Evolutionary conservation across 305 asterid species (phyloP).

Genomic region (Rubia peregrina): DNA sequence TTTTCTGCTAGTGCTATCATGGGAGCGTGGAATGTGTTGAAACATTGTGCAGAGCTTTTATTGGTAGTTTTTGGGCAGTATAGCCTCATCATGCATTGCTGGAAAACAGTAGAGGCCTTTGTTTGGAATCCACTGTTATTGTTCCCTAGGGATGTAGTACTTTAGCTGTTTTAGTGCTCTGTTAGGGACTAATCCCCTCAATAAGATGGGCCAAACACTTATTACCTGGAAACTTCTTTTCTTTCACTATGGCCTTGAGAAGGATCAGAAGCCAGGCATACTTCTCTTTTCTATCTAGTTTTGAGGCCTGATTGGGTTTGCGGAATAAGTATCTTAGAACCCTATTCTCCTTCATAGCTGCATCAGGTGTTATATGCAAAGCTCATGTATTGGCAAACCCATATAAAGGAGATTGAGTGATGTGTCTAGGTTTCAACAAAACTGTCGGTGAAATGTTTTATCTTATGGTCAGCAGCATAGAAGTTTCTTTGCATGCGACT

Average conservation of each 20-base stretch:
- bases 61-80: not conserved
- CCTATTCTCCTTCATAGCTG: constrained; percentile 3
- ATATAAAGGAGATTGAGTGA: not conserved
- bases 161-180: constrained; percentile 4
- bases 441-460: constrained; percentile 1
- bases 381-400: not conserved
- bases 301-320: not conserved
- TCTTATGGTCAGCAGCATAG: constrained; percentile 10
- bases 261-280: constrained; percentile 1
- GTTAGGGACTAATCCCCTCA: not conserved
- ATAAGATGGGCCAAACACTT: not conserved
- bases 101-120: not conserved
- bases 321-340: not conserved
- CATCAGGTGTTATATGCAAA: not conserved
- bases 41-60: not conserved
- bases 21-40: not conserved
- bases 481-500: constrained; percentile 8
- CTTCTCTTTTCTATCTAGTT: not conserved
- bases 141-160: not conserved
- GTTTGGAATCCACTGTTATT: not conserved
- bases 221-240: not conserved
- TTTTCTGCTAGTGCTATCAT: not conserved
- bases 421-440: not conserved
- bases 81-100: constrained; percentile 2
- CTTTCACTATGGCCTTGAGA: not conserved